phyloP scores from a whole-genome alignment of 305 asterid genomes.

The Caryopteris hybrid region DNA sequence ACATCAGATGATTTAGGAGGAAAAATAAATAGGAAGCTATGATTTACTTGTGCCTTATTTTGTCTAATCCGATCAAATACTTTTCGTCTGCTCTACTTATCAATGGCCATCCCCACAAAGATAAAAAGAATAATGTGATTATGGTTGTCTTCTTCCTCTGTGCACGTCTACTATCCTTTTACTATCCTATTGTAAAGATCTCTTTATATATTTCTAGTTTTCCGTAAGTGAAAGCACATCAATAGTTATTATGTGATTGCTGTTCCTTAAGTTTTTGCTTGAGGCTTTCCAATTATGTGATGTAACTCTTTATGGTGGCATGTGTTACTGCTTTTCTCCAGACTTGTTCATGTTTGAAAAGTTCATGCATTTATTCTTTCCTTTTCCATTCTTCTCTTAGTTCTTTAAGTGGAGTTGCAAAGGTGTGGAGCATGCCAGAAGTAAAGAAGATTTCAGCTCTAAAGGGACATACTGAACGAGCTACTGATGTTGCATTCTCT shows the following conservation, averaged over 20 bases:
- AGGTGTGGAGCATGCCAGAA: conserved; percentile 80
- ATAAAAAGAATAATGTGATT: background rate
- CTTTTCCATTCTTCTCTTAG: conserved; percentile 29
- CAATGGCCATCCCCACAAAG: too few relatives aligned
- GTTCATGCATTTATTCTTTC: background rate
- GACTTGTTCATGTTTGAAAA: background rate
- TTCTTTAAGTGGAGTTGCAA: conserved; percentile 81
- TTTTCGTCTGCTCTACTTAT: too few relatives aligned
- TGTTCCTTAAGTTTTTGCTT: background rate
- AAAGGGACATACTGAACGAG: conserved; percentile 88
- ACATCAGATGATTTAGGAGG: too few relatives aligned
- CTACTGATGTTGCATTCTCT: conserved; percentile 85
- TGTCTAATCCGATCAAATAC: too few relatives aligned
- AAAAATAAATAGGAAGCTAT: too few relatives aligned
- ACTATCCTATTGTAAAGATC: background rate
- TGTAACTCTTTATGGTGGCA: background rate
- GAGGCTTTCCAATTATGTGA: conserved; percentile 1
- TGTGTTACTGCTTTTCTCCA: background rate
- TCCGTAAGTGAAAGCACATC: background rate
- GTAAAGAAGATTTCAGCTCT: conserved; percentile 59
- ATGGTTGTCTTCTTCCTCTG: background rate
- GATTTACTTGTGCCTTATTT: too few relatives aligned
- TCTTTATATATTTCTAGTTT: background rate
- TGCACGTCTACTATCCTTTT: background rate
- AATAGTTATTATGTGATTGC: background rate